Evolutionary conservation across 2,329 filamentous ascomycete genomes (phyloP).

Genomic region (Pseudopithomyces chartarum): DNA sequence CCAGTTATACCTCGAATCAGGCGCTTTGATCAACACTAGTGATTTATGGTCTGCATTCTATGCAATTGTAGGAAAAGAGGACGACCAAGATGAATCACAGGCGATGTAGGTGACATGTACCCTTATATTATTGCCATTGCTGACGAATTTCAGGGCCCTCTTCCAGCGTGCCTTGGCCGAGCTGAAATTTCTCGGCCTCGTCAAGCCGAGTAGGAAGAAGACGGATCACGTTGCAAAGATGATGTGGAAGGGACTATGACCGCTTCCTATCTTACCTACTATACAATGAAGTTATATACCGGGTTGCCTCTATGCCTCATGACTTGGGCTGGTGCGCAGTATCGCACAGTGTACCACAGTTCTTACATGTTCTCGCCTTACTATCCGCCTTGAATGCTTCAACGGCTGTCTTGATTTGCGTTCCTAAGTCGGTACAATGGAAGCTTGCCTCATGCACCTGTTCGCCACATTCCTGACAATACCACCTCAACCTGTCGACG

Average conservation of each 20-base stretch:
- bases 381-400: constrained; percentile 76
- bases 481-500: constrained; percentile 86
- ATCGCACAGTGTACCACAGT: constrained; percentile 78
- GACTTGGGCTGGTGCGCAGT: constrained; percentile 59
- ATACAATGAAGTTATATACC: constrained; percentile 12
- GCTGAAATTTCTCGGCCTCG: constrained; percentile 80
- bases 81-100: constrained; percentile 53
- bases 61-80: constrained; percentile 61
- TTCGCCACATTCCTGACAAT: constrained; percentile 73
- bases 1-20: constrained; percentile 78
- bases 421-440: constrained; percentile 86
- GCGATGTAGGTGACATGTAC: constrained; percentile 47
- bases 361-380: constrained; percentile 73
- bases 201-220: constrained; percentile 90
- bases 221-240: constrained; percentile 89
- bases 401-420: constrained; percentile 92
- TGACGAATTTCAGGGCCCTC: constrained; percentile 57
- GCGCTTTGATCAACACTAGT: constrained; percentile 75
- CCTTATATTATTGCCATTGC: background rate
- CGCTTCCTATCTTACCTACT: background rate
- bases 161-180: constrained; percentile 90
- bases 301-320: background rate
- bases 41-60: constrained; percentile 81
- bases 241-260: constrained; percentile 73
- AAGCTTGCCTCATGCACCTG: constrained; percentile 87